These are phyloP conservation scores for Tephrocybe sp. DNA, from an alignment of 768 basidiomycete genomes.

Conservation along the genomic window DNA sequence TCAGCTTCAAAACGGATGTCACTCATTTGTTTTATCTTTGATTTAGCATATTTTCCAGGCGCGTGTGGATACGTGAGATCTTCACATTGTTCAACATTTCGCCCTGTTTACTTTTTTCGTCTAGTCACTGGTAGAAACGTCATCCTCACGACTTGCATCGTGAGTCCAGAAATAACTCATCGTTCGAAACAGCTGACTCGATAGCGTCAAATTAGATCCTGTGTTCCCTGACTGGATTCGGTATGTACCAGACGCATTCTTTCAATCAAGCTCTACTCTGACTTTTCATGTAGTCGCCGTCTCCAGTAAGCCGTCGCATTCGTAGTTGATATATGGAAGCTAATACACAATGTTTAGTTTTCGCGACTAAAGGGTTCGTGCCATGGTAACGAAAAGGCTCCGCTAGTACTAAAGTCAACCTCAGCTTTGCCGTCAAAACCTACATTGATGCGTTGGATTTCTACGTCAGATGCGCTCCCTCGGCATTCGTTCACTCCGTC, in stretches of 20 bases:
- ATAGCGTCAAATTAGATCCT: neutral
- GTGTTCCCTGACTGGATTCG: neutral
- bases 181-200: neutral
- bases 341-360: neutral
- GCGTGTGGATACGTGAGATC: slow-evolving; percentile 1
- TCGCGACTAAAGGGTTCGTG: slow-evolving; percentile 1
- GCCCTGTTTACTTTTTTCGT: neutral
- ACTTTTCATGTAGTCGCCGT: neutral
- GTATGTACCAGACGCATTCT: neutral
- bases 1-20: neutral
- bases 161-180: neutral
- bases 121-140: neutral
- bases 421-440: neutral
- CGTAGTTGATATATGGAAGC: too few species aligned
- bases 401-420: neutral
- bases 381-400: too few species aligned
- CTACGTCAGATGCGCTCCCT: neutral
- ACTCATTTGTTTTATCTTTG: neutral
- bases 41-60: neutral
- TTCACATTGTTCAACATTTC: neutral
- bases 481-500: neutral
- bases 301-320: neutral
- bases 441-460: slow-evolving; percentile 1
- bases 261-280: neutral
- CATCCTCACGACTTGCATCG: slow-evolving; percentile 5